A percentile compares a stretch with the other conserved stretches of the same genome.
Conservation (phyloP, 495 filamentous ascomycete species). For the Choiromyces venosus region DNA sequence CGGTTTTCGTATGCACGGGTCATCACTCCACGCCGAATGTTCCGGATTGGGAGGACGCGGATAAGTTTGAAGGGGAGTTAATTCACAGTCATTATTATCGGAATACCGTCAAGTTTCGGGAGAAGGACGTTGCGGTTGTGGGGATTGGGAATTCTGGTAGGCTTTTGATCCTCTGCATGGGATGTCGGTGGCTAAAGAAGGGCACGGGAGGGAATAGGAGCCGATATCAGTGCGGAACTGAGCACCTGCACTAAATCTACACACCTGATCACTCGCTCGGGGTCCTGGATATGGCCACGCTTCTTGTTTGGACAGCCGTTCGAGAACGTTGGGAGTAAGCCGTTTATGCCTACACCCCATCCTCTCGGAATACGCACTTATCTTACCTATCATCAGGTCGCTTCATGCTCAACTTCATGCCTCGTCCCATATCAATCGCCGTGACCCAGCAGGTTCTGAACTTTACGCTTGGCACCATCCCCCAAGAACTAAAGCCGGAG, state of each 20-base stretch:
- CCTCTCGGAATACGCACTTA: not conserved
- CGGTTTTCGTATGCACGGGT: conserved; percentile 41
- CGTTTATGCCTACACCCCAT: not conserved
- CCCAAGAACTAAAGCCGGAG: conserved; percentile 20
- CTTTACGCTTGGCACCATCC: conserved; percentile 14
- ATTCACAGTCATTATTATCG: conserved; percentile 44
- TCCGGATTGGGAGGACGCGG: conserved; percentile 35
- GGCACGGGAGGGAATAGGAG: conserved; percentile 12
- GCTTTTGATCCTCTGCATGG: not conserved
- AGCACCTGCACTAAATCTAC: conserved; percentile 8
- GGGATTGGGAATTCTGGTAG: conserved; percentile 41
- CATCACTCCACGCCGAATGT: conserved; percentile 34
- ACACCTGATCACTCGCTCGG: conserved; percentile 31
- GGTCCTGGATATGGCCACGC: conserved; percentile 28
- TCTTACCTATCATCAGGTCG: conserved; percentile 6
- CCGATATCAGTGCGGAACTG: conserved; percentile 26
- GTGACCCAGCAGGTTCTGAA: conserved; percentile 1
- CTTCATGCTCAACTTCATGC: conserved; percentile 13
- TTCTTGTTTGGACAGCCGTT: conserved; percentile 22
- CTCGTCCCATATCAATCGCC: conserved; percentile 4
- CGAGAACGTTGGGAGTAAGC: conserved; percentile 18
- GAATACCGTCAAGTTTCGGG: conserved; percentile 31
- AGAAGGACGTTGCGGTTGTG: conserved; percentile 41
- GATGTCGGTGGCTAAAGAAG: conserved; percentile 8
- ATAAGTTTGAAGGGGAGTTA: conserved; percentile 30